Evolutionary conservation across 2,329 filamentous ascomycete genomes (phyloP), one percentile per base, ranked within the genome.

Genomic region (Parafenestella ontariensis): DNA sequence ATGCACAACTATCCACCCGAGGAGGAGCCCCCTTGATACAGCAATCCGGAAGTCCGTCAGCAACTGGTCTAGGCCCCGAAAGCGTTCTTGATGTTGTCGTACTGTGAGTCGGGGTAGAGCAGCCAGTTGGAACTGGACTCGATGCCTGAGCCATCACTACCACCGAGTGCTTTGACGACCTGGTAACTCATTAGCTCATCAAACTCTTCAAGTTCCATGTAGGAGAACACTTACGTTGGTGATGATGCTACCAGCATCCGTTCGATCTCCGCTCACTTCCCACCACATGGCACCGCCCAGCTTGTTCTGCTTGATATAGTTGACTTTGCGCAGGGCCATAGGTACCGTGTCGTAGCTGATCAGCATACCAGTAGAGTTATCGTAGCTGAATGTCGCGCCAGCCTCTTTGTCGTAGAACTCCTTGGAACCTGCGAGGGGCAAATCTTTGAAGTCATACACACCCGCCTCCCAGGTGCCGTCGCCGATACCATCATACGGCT

Each of bases 201-300:
- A 45, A 5, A 41, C 36, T 40, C 43, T 52, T 31, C 33, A 42
- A 20, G 28, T 20, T 11, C 11, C 17, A 15, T 40, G 31, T 4
- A 23, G 41, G 33, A 39, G 24, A 55, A 29, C 40, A 68, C 72
- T 59, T 56, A 76, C 76, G 36, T 75, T 70, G 28, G 66, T 65
- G 46, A 82, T 92, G 69, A 97, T 72, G 23, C 69, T 69, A 65
- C 90, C 94, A 0, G 82, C 79, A 10, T 74, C 75, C 0, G 86
- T 87, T 2, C 87, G 88, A 73, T 97, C 94, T 1, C 85, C 88
- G 68, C 89, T 94, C 66, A 87, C 91, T 78, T 97, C 93, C 91
- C 91, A 96, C 92, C 92, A 98, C 93, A 98, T 97, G n/a, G 85
- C 91, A 17, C 94, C 94, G 1, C 92, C 93, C 0, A 97, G 82